Percentiles rank a stretch among this genome's conserved stretches.
Evolutionary conservation across 345 rosid species (phyloP).

Genomic region (Erodium maritimum): DNA sequence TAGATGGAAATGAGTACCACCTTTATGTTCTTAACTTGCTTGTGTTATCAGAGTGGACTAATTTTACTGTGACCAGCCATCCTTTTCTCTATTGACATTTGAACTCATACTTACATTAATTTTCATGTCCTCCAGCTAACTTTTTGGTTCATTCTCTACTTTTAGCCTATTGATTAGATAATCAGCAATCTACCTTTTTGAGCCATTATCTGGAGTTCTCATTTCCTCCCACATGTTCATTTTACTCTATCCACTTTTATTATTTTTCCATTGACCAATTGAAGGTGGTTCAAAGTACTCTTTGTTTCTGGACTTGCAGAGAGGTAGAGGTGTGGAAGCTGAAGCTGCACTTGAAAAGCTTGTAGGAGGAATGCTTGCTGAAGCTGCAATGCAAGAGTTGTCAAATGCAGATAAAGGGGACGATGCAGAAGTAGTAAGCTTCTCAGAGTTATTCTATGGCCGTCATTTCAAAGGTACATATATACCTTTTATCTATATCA

Average conservation of each 20-base stretch:
- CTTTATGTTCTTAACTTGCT: neutral
- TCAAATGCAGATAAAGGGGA: conserved; percentile 60
- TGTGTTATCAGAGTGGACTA: neutral
- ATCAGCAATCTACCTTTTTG: neutral
- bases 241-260: neutral
- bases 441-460: conserved; percentile 59
- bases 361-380: conserved; percentile 58
- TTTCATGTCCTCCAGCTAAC: neutral
- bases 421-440: conserved; percentile 45
- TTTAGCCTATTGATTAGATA: neutral
- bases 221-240: neutral
- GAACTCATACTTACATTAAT: no score
- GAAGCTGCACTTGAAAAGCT: conserved; percentile 74
- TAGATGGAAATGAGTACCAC: neutral
- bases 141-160: neutral
- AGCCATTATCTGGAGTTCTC: neutral
- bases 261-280: neutral
- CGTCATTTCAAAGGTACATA: conserved; percentile 53
- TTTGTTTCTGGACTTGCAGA: conserved; percentile 30
- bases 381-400: conserved; percentile 71
- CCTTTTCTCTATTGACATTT: neutral
- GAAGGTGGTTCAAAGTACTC: conserved; percentile 4
- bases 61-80: neutral
- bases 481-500: conserved; percentile 11
- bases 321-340: conserved; percentile 77